Evolutionary conservation across 2,329 filamentous ascomycete species (phyloP).

Genomic region (Aspergillus piperis): DNA sequence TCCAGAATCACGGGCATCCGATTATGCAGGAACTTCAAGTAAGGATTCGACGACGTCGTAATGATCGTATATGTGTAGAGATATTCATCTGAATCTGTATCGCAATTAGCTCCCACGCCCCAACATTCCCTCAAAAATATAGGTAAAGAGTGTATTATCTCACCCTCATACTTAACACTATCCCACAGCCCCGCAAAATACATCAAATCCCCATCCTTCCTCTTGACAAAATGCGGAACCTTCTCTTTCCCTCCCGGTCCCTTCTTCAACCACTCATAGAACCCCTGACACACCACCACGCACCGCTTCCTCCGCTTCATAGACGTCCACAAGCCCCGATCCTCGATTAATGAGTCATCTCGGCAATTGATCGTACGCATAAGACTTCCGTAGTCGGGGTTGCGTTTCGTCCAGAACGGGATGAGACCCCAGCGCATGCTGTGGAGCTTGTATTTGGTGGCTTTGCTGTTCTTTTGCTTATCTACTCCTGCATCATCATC

Average conservation of each 20-base stretch:
- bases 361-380: constrained; percentile 95
- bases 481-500: constrained; percentile 16
- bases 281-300: constrained; percentile 84
- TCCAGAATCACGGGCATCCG: constrained; percentile 95
- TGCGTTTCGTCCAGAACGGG: constrained; percentile 88
- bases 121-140: background rate
- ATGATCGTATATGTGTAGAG: constrained; percentile 91
- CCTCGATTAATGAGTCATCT: constrained; percentile 76
- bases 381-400: constrained; percentile 73
- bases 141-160: background rate
- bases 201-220: constrained; percentile 81
- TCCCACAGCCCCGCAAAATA: constrained; percentile 93
- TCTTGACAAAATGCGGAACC: constrained; percentile 78
- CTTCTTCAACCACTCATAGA: constrained; percentile 94
- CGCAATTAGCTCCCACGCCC: background rate
- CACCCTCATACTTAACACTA: constrained; percentile 76
- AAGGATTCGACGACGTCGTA: constrained; percentile 81
- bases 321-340: constrained; percentile 82
- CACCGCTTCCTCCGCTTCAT: constrained; percentile 92
- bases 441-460: constrained; percentile 71
- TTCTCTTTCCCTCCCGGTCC: constrained; percentile 71
- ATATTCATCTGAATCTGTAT: constrained; percentile 62
- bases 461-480: constrained; percentile 12
- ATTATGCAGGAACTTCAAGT: constrained; percentile 84
- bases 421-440: constrained; percentile 95